A percentile compares a stretch with the other conserved stretches of the same genome.
Evolutionary conservation across 2,329 filamentous ascomycete genomes (phyloP).

Genomic region (Talaromyces sp.): DNA sequence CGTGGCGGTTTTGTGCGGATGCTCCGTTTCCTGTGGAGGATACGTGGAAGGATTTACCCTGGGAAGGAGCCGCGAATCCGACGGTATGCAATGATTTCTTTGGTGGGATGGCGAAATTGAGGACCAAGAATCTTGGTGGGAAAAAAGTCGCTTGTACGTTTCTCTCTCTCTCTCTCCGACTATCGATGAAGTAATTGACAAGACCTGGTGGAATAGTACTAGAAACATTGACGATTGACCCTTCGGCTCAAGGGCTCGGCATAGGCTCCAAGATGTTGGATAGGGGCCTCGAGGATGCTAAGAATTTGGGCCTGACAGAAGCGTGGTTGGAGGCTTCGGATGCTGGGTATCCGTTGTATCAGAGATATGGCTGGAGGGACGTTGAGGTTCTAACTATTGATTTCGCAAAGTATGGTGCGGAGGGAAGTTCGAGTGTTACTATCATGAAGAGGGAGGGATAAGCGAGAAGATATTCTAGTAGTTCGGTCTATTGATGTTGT

Average conservation of each 20-base stretch:
- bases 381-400: neutral
- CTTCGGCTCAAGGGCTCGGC: conserved; percentile 9
- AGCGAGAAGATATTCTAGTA: neutral
- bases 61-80: conserved; percentile 8
- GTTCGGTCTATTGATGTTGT: neutral
- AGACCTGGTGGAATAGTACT: neutral
- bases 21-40: neutral
- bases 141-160: conserved; percentile 14
- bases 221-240: conserved; percentile 6
- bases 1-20: conserved; percentile 16
- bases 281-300: conserved; percentile 8
- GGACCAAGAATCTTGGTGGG: conserved; percentile 13
- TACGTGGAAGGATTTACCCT: conserved; percentile 15
- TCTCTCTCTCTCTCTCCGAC: neutral
- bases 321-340: conserved; percentile 12
- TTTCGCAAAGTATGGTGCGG: conserved; percentile 12
- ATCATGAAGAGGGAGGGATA: conserved; percentile 9
- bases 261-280: conserved; percentile 13
- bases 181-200: neutral
- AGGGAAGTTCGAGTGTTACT: neutral
- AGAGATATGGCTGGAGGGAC: conserved; percentile 13
- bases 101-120: neutral
- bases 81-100: conserved; percentile 17
- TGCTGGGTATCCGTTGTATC: conserved; percentile 12
- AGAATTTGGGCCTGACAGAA: neutral